Conservation (phyloP, 768 basidiomycete genomes). For the Tricholoma flavovirens region DNA sequence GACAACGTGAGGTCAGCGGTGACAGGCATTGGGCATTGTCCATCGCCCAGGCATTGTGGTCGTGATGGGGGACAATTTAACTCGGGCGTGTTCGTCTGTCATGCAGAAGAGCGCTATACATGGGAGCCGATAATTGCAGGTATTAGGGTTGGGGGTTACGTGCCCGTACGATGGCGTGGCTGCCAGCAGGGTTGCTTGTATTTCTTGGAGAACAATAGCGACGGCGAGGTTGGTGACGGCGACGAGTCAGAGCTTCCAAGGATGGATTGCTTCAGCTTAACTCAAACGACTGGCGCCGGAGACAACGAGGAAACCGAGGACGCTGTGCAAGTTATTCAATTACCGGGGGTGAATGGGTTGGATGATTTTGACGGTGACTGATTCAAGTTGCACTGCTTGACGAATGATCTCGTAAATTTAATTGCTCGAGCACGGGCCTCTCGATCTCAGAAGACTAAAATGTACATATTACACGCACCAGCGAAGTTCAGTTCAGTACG, state of each 20-base stretch:
- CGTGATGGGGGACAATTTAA: slow-evolving; percentile 10
- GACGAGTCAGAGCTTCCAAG: not conserved
- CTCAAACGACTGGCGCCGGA: not conserved
- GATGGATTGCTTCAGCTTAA: not conserved
- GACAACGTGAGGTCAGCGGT: slow-evolving; percentile 9
- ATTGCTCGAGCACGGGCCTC: not conserved
- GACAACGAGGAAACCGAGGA: not conserved
- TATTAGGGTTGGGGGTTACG: slow-evolving; percentile 43
- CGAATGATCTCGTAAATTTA: not conserved
- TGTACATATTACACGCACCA: no score
- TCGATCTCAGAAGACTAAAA: no score
- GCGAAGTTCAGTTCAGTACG: no score
- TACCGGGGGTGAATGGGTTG: not conserved
- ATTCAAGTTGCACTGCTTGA: not conserved
- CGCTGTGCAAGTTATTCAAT: slow-evolving; percentile 5
- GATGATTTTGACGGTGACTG: slow-evolving; percentile 10
- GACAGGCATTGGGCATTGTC: slow-evolving; percentile 39
- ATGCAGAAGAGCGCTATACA: slow-evolving; percentile 56
- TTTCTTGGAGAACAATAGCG: slow-evolving; percentile 38
- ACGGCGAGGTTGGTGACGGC: slow-evolving; percentile 14
- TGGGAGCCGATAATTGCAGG: slow-evolving; percentile 58
- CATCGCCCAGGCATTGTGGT: slow-evolving; percentile 38
- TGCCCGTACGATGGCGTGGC: slow-evolving; percentile 65
- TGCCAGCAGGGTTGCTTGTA: slow-evolving; percentile 59
- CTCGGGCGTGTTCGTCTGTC: slow-evolving; percentile 42